These are phyloP conservation scores for Chrysoporthe cubensis DNA, from an alignment of 2,329 filamentous ascomycete species.

Conservation along the genomic window DNA sequence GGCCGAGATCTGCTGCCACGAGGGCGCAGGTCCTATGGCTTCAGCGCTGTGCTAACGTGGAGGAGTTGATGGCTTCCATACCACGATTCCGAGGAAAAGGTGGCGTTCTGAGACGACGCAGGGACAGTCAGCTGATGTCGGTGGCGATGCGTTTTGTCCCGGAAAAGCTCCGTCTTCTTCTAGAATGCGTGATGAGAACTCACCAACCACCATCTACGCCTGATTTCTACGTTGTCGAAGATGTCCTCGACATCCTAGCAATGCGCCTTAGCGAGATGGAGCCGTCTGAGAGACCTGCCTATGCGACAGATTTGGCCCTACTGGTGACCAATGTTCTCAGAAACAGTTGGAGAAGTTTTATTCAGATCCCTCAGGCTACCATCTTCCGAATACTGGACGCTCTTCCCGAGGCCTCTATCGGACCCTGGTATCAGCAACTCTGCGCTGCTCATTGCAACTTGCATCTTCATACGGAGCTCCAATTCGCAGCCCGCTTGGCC, in stretches of 20 bases:
- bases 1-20: background rate
- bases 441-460: slow-evolving; percentile 36
- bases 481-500: slow-evolving; percentile 53
- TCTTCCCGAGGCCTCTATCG: slow-evolving; percentile 31
- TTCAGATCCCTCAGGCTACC: slow-evolving; percentile 44
- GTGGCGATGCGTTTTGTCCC: slow-evolving; percentile 29
- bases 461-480: slow-evolving; percentile 49
- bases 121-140: slow-evolving; percentile 39
- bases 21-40: background rate
- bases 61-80: slow-evolving; percentile 43
- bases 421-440: slow-evolving; percentile 44
- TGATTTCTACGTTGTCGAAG: slow-evolving; percentile 31
- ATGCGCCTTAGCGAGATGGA: slow-evolving; percentile 17
- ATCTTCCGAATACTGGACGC: slow-evolving; percentile 34
- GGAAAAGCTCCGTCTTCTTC: slow-evolving; percentile 28
- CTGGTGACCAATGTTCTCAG: slow-evolving; percentile 29
- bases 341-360: slow-evolving; percentile 19
- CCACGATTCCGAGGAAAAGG: slow-evolving; percentile 27
- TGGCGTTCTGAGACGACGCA: slow-evolving; percentile 32
- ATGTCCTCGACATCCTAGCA: slow-evolving; percentile 30
- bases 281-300: background rate
- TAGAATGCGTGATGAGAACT: slow-evolving; percentile 31
- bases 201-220: background rate
- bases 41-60: slow-evolving; percentile 14
- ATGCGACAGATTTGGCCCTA: slow-evolving; percentile 21